Base-by-base conservation (phyloP, 768 basidiomycete genomes). In the Boletus subparvulus region DNA sequence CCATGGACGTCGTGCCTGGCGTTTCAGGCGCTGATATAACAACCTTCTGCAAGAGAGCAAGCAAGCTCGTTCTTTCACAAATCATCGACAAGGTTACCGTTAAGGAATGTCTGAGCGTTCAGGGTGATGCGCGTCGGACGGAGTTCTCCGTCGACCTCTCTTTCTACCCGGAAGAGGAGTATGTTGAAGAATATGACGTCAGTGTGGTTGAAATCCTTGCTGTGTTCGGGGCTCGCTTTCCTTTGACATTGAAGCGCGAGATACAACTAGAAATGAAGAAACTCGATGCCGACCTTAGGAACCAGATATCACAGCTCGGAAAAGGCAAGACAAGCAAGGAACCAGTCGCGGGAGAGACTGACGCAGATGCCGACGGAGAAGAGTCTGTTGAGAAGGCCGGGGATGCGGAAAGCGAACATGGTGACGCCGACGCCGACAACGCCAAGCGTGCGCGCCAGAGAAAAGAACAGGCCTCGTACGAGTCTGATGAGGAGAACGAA, bases 151-250 rank as follows among this genome's bases (percentile, higher is more conserved):
- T 98, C 55, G 75, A 86, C 35, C 84, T 98, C 61, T 78, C 80
- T 45, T 91, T 99, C 75, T 98, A 92, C 76, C 93, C 94, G 2
- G 77, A 80, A 58, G 81, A 83, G 44, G 95, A 98, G 69, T 98
- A 94, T 68, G 71, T 77, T 49, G 76, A 84, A 39, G 94, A 96
- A 73, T 92, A 97, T 74, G 85, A 89, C 61, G 80, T 95, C 45
- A 79, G 80, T 37, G 80, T 86, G 1, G 64, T 75, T 17, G 90
- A 95, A 65, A 84, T 98, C 53, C 79, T 96, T 47, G 75, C 80
- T 11, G 79, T 81, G 17, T 87, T 98, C 59, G 81, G 80, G 10
- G 77, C 80, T 56, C 86, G 82, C 56, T 97, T 98, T 74, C 89
- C 94, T 10, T 74, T 83, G 13, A 81, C 78, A 43, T 77, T 99